phyloP scores from a whole-genome alignment of 2,329 filamentous ascomycete species.

The Penicillium paneum region DNA sequence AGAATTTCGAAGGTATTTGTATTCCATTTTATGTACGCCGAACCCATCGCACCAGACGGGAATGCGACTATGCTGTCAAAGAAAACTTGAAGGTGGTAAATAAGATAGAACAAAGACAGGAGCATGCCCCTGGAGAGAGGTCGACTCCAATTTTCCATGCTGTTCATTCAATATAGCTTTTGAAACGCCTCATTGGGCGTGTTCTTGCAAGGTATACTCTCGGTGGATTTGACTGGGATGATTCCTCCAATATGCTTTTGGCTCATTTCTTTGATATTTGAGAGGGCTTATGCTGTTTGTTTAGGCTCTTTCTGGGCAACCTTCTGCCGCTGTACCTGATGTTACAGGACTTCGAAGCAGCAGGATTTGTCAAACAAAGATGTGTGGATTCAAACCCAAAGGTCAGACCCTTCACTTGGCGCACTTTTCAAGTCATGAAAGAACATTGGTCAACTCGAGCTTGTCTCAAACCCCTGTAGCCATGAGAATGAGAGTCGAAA shows the following conservation, averaged over 20 bases:
- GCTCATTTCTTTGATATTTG: background rate
- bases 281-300: background rate
- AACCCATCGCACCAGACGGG: background rate
- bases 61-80: background rate
- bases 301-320: background rate
- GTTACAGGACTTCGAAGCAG: background rate
- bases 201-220: background rate
- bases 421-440: background rate
- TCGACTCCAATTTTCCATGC: background rate
- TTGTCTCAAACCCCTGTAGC: no score
- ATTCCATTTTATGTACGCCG: background rate
- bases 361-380: background rate
- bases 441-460: background rate
- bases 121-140: background rate
- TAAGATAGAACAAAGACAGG: background rate
- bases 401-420: background rate
- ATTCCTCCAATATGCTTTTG: background rate
- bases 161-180: background rate
- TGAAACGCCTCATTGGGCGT: background rate
- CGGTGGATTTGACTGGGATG: background rate
- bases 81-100: background rate
- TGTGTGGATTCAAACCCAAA: background rate
- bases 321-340: background rate
- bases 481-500: background rate
- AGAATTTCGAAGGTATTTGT: background rate